These are phyloP conservation scores for Pseudopithomyces chartarum DNA, from an alignment of 2,329 filamentous ascomycete genomes.

Conservation along the genomic window DNA sequence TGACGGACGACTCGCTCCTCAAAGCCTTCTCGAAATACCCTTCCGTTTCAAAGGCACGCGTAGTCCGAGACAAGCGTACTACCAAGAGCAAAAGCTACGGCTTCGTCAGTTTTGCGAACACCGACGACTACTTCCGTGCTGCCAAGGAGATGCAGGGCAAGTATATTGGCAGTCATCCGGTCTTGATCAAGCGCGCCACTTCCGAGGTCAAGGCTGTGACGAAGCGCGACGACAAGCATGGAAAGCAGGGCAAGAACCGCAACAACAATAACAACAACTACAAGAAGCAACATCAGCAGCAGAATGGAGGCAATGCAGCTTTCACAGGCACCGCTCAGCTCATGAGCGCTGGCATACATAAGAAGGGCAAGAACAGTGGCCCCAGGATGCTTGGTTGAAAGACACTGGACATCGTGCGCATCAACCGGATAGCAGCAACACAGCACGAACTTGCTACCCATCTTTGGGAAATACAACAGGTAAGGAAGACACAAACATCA, in stretches of 20 bases:
- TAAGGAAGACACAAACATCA: too few species aligned
- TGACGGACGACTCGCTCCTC: constrained; percentile 91
- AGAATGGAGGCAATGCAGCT: constrained; percentile 14
- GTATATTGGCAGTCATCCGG: constrained; percentile 97
- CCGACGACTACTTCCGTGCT: constrained; percentile 94
- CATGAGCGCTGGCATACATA: constrained; percentile 35
- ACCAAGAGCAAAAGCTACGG: constrained; percentile 96
- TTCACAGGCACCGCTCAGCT: constrained; percentile 26
- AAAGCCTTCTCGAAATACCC: constrained; percentile 92
- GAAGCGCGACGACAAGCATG: constrained; percentile 52
- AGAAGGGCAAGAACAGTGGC: constrained; percentile 36
- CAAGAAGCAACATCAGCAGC: constrained; percentile 13
- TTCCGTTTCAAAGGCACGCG: constrained; percentile 88
- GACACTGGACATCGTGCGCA: neutral
- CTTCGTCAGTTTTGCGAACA: constrained; percentile 93
- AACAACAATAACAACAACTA: constrained; percentile 58
- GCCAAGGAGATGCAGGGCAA: constrained; percentile 99
- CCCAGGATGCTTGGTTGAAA: constrained; percentile 36
- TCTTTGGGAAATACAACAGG: too few species aligned
- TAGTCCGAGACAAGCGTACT: constrained; percentile 93
- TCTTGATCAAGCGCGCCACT: constrained; percentile 82
- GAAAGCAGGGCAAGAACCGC: constrained; percentile 37
- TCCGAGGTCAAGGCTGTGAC: constrained; percentile 84
- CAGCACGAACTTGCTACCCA: too few species aligned
- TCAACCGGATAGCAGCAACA: too few species aligned